Conservation (phyloP, 768 basidiomycete genomes). For the Rhizopogon vinicolor region DNA sequence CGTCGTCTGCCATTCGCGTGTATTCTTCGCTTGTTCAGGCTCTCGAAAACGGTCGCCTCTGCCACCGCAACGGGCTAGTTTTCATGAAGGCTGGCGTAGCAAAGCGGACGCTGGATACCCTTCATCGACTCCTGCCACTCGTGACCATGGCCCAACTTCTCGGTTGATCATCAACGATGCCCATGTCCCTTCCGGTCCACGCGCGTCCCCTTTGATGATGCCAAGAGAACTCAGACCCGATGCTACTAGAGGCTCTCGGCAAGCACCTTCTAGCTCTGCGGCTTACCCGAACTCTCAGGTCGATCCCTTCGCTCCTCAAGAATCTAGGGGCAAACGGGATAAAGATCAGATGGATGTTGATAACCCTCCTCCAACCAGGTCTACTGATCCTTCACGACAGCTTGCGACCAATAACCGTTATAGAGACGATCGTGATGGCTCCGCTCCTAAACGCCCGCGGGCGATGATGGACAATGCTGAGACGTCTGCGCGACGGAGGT, state of each 20-base stretch:
- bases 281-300: neutral
- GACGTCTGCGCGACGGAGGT: neutral
- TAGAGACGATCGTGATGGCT: constrained; percentile 17
- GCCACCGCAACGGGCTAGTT: constrained; percentile 30
- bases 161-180: neutral
- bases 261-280: constrained; percentile 4
- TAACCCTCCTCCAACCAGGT: constrained; percentile 12
- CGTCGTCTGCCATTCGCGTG: constrained; percentile 19
- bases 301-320: constrained; percentile 13
- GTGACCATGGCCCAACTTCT: constrained; percentile 1
- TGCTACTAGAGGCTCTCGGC: neutral
- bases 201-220: neutral
- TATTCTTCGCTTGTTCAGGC: constrained; percentile 17
- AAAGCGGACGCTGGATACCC: neutral
- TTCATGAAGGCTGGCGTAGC: constrained; percentile 17
- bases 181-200: constrained; percentile 4
- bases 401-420: constrained; percentile 11
- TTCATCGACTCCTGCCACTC: constrained; percentile 5
- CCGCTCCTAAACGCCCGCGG: constrained; percentile 29
- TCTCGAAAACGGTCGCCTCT: constrained; percentile 32
- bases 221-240: constrained; percentile 2
- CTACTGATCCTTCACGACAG: constrained; percentile 15
- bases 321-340: constrained; percentile 17
- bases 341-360: constrained; percentile 24
- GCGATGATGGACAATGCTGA: constrained; percentile 28